These are phyloP conservation scores for Coemansia sp. DNA, from an alignment of 192 early-diverging fungal genomes.

Conservation along the genomic window DNA sequence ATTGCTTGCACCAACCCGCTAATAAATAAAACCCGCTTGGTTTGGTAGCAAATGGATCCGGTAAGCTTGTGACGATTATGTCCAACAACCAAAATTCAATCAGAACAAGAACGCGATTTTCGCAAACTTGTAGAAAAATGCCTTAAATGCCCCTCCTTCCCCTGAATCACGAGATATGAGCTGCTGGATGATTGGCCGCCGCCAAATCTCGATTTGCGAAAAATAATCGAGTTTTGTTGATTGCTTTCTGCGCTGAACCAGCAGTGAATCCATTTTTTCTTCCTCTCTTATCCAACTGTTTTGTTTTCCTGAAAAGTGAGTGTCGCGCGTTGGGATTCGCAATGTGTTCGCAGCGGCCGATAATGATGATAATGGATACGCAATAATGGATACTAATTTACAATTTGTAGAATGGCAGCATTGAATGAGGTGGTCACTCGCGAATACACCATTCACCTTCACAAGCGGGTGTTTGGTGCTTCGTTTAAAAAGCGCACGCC, in stretches of 20 bases:
- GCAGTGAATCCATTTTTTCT: too few relatives aligned
- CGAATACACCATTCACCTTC: conserved; percentile 99
- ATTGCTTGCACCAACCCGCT: background rate
- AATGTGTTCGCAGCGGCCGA: too few relatives aligned
- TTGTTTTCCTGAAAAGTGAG: too few relatives aligned
- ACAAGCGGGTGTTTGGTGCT: conserved; percentile 81
- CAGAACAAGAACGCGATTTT: background rate
- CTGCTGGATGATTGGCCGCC: too few relatives aligned
- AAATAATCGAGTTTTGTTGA: too few relatives aligned
- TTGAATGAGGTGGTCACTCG: conserved; percentile 90
- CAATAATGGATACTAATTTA: background rate
- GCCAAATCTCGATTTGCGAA: too few relatives aligned
- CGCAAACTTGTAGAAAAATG: conserved; percentile 3
- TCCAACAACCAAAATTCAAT: background rate
- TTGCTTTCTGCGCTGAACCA: too few relatives aligned
- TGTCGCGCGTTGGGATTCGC: too few relatives aligned
- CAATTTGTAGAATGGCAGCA: conserved; percentile 58
- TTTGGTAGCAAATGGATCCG: background rate
- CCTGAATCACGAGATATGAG: too few relatives aligned
- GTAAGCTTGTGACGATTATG: background rate
- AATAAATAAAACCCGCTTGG: background rate
- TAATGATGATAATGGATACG: too few relatives aligned
- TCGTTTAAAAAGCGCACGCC: conserved; percentile 98
- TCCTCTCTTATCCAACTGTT: too few relatives aligned
- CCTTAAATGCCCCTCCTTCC: too few relatives aligned